Base-by-base conservation (phyloP, 2,329 filamentous ascomycete species). In the Thelonectria olida region DNA sequence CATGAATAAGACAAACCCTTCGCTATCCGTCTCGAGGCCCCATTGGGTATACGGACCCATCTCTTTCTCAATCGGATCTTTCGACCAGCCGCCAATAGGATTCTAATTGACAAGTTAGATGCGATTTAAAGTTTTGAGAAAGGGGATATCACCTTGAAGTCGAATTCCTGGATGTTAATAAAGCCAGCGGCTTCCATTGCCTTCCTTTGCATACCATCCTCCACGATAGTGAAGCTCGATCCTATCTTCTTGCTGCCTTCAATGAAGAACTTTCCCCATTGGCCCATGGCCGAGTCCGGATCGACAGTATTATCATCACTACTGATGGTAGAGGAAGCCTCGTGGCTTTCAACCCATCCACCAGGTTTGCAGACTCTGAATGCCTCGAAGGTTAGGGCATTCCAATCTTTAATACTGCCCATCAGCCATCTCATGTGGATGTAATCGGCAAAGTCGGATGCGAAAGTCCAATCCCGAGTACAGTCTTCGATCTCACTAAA, bases 391-490 rank as follows among this genome's bases (percentile, higher is more conserved):
- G 88, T 81, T 17, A 89, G 74, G 2, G 79, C 76, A 34, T 81
- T 77, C 75, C 87, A 89, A 64, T 88, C 85, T 7, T 77, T 73
- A 44, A 90, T 82, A 55, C 82, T 82, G 25, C 87, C 88, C 5
- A 83, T 75, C 54, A 90, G 74, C 68, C 85, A 80, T 48, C 85
- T 81, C 2, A 84, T 83, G 69, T 90, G 88, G 58, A 90, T 83
- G 62, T 83, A 87, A 73, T 90, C 87, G 63, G 87, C 85, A 45
- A 78, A 74, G 47, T 58, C 25, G 1, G 57, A 60, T 10, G 38
- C 58, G 15, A 72, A 76, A 2, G 72, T 76, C 75, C 73, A 76
- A 7, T 72, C 41, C 53, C 67, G 56, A 62, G 71, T 65, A 49
- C 73, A 65, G 70, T 77, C 54, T 76, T 79, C 68, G 0, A 70